Conservation (phyloP, 2,329 filamentous ascomycete genomes). For the Drechslera avenae region DNA sequence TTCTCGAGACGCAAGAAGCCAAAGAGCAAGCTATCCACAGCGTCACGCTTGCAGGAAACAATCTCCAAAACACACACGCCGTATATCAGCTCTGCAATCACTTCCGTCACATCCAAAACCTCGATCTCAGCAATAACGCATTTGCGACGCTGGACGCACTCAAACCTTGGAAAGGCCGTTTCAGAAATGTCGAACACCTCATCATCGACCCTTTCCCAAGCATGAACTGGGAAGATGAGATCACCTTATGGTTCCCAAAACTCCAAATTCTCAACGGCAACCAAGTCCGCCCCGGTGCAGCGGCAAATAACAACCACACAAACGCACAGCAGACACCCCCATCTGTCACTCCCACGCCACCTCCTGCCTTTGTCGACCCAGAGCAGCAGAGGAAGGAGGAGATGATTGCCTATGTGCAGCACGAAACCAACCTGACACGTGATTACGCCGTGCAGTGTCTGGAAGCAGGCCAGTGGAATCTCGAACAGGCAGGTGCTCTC, state of each 20-base stretch:
- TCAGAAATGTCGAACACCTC: constrained; percentile 78
- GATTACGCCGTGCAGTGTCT: constrained; percentile 83
- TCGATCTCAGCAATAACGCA: constrained; percentile 86
- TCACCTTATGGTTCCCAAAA: constrained; percentile 82
- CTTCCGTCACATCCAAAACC: constrained; percentile 83
- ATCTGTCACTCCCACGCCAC: constrained; percentile 24
- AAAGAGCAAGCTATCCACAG: constrained; percentile 81
- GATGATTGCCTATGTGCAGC: constrained; percentile 71
- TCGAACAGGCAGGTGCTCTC: constrained; percentile 72
- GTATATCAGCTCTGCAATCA: constrained; percentile 78
- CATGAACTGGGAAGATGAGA: constrained; percentile 65
- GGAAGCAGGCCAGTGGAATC: constrained; percentile 77
- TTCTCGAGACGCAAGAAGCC: constrained; percentile 73
- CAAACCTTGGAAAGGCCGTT: constrained; percentile 77
- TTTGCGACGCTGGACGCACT: constrained; percentile 71
- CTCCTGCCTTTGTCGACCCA: constrained; percentile 1
- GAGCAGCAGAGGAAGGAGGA: constrained; percentile 63
- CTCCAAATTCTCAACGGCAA: constrained; percentile 77
- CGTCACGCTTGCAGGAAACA: constrained; percentile 81
- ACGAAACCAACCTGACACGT: constrained; percentile 78
- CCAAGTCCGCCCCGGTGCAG: constrained; percentile 72
- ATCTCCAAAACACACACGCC: constrained; percentile 71
- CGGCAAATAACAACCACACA: constrained; percentile 13
- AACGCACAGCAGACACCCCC: constrained; percentile 7
- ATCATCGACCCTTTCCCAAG: constrained; percentile 61